Conservation (phyloP, 1,284 basidiomycete genomes). For the Pseudozyma flocculosa region DNA sequence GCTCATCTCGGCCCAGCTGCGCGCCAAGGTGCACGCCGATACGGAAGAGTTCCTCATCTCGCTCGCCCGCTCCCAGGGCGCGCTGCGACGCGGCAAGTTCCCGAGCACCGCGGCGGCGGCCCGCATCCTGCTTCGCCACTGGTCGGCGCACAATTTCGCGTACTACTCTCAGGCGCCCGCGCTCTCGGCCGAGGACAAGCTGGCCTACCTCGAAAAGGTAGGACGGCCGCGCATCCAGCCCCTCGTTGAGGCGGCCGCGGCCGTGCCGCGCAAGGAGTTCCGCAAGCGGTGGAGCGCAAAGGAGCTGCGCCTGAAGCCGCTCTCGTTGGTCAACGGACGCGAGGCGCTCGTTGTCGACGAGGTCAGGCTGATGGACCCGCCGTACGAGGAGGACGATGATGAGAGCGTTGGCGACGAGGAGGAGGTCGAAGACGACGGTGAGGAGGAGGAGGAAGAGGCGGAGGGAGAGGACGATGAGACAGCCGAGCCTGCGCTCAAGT, state of each 20-base stretch:
- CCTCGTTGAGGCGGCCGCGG: conserved; percentile 1
- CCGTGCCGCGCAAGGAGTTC: conserved; percentile 35
- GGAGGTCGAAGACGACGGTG: conserved; percentile 27
- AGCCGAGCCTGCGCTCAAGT: conserved; percentile 32
- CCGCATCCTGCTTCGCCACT: conserved; percentile 50
- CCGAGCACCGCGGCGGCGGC: conserved; percentile 49
- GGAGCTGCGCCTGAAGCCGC: conserved; percentile 40
- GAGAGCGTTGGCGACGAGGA: conserved; percentile 28
- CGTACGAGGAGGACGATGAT: conserved; percentile 39
- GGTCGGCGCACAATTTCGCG: conserved; percentile 46
- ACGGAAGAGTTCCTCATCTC: conserved; percentile 53
- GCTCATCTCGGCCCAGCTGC: conserved; percentile 21
- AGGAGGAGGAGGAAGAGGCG: conserved; percentile 27
- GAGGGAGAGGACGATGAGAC: conserved; percentile 27
- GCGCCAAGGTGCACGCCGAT: conserved; percentile 44
- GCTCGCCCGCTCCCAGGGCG: conserved; percentile 43
- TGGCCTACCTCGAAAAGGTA: conserved; percentile 8
- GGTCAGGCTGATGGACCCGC: conserved; percentile 31
- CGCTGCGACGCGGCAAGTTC: conserved; percentile 44
- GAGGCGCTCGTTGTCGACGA: conserved; percentile 30
- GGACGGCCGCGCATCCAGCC: conserved; percentile 14
- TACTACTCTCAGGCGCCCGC: conserved; percentile 50
- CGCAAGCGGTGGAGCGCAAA: conserved; percentile 35
- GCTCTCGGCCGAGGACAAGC: conserved; percentile 22
- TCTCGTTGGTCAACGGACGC: conserved; percentile 26